Conservation (phyloP, 108 stramenopile genomes). For the Seminavis robusta region DNA sequence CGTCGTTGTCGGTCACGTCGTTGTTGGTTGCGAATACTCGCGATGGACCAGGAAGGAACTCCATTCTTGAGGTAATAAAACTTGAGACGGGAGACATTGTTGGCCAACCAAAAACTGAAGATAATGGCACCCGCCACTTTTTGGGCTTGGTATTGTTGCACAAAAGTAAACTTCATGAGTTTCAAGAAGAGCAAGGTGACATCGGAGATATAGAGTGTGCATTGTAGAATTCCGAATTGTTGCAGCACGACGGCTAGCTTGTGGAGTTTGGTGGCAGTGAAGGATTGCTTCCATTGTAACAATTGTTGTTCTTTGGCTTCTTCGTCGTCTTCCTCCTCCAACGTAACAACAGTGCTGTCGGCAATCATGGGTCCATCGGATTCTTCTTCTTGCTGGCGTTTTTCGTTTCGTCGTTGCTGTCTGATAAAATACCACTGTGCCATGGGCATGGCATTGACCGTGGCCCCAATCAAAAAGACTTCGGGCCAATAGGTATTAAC, state of each 20-base stretch:
- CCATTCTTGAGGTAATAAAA: not conserved
- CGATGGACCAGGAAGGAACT: not conserved
- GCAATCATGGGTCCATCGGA: too few species aligned
- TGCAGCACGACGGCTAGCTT: not conserved
- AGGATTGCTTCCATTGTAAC: not conserved
- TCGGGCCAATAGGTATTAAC: too few species aligned
- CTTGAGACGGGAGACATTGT: conserved; percentile 7
- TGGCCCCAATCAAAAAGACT: too few species aligned
- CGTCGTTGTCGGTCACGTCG: not conserved
- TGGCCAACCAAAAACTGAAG: conserved; percentile 4
- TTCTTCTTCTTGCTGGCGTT: too few species aligned
- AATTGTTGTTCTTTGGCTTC: too few species aligned
- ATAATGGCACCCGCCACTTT: conserved; percentile 2
- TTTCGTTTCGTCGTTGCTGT: too few species aligned
- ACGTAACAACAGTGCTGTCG: too few species aligned
- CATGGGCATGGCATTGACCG: too few species aligned
- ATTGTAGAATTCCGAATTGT: conserved; percentile 3
- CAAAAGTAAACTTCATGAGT: conserved; percentile 5
- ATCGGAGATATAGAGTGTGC: conserved; percentile 1
- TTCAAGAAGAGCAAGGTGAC: conserved; percentile 6
- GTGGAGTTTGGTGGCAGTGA: not conserved
- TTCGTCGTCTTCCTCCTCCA: too few species aligned
- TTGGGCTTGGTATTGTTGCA: not conserved
- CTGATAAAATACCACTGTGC: too few species aligned
- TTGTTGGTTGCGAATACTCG: not conserved